phyloP scores from a whole-genome alignment of 495 filamentous ascomycete genomes.

The Mytilinidion resinicola region DNA sequence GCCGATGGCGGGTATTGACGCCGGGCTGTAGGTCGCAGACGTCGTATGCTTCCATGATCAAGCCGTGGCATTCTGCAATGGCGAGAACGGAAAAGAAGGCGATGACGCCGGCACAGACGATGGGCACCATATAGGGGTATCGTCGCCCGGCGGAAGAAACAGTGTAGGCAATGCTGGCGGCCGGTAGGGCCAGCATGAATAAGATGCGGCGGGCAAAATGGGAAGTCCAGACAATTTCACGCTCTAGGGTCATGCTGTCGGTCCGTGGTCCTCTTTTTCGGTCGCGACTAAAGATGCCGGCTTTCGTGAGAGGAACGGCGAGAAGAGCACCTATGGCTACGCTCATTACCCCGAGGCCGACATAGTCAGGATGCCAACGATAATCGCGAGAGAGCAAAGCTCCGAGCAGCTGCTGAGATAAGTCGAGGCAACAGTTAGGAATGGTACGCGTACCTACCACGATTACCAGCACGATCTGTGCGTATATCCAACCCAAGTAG shows the following conservation, averaged over 20 bases:
- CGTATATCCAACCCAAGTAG: slow-evolving; percentile 73
- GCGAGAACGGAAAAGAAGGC: slow-evolving; percentile 65
- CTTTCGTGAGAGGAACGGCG: slow-evolving; percentile 65
- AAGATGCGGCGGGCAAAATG: slow-evolving; percentile 62
- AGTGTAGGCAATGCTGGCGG: slow-evolving; percentile 59
- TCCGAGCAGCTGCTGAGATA: slow-evolving; percentile 51
- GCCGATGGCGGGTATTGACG: slow-evolving; percentile 51
- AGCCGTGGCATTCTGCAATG: slow-evolving; percentile 66
- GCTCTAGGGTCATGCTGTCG: slow-evolving; percentile 55
- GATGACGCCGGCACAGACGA: slow-evolving; percentile 58
- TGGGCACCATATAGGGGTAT: slow-evolving; percentile 53
- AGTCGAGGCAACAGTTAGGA: no score
- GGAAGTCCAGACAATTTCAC: slow-evolving; percentile 55
- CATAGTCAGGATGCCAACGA: slow-evolving; percentile 51
- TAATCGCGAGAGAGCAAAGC: slow-evolving; percentile 60
- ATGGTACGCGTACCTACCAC: slow-evolving; percentile 38
- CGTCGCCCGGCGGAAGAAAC: slow-evolving; percentile 53
- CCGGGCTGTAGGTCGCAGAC: slow-evolving; percentile 63
- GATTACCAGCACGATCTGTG: slow-evolving; percentile 62
- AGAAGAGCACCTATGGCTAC: slow-evolving; percentile 60
- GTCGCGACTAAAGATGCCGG: slow-evolving; percentile 56
- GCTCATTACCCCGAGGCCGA: slow-evolving; percentile 56
- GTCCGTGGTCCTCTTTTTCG: slow-evolving; percentile 49
- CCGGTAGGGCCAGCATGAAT: slow-evolving; percentile 58
- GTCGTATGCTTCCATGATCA: slow-evolving; percentile 78